Percentiles rank a stretch among this genome's conserved stretches.
phyloP scores from a whole-genome alignment of 169 alveolate species.

The Plasmodium coatneyi region DNA sequence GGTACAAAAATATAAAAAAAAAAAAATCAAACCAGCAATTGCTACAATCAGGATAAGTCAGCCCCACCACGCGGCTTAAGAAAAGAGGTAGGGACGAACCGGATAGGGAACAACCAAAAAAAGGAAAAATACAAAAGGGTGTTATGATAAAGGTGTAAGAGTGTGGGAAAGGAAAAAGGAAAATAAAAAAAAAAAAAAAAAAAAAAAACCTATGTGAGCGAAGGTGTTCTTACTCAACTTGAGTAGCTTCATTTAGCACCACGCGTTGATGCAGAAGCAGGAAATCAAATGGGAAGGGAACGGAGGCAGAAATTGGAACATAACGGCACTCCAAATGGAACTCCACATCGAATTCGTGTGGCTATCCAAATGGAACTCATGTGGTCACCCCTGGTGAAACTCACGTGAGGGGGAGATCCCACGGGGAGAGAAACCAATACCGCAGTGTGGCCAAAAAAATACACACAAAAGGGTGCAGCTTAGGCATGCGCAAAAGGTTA shows the following conservation, averaged over 20 bases:
- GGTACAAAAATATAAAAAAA: not conserved
- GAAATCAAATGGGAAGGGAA: not conserved
- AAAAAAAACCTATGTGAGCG: not conserved
- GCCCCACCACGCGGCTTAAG: not conserved
- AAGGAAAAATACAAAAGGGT: not conserved
- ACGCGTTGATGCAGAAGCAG: not conserved
- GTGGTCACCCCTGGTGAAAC: not conserved
- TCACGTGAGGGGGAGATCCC: not conserved
- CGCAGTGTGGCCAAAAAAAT: not conserved
- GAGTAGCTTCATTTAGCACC: not conserved
- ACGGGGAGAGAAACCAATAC: not conserved
- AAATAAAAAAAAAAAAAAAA: not conserved
- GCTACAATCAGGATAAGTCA: not conserved
- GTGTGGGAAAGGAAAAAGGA: not conserved
- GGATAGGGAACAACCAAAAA: not conserved
- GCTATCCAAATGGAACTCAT: not conserved
- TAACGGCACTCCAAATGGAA: not conserved
- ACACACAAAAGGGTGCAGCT: not conserved
- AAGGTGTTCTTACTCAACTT: not conserved
- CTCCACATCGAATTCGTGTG: not conserved
- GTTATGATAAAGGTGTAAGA: not conserved
- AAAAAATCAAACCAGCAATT: not conserved
- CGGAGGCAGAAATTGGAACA: not conserved
- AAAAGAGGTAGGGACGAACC: not conserved
- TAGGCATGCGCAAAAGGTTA: not conserved